These are phyloP conservation scores for Oehlia diaphana DNA, from an alignment of 192 early-diverging fungal genomes.

Conservation along the genomic window DNA sequence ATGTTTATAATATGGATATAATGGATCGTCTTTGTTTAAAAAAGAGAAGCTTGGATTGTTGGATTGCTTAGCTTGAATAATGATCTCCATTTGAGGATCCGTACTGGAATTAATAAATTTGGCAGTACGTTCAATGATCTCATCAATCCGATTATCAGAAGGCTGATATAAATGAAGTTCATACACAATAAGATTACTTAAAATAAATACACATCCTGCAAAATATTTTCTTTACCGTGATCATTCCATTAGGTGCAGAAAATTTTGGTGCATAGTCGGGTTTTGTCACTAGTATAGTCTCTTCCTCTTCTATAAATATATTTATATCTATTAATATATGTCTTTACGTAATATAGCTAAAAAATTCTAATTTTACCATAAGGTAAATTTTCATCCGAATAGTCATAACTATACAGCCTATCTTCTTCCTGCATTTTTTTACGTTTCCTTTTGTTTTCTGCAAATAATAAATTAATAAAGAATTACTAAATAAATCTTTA, in stretches of 20 bases:
- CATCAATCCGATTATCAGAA: slow-evolving; percentile 52
- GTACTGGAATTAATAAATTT: slow-evolving; percentile 59
- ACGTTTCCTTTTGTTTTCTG: slow-evolving; percentile 37
- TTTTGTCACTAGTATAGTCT: slow-evolving; percentile 23
- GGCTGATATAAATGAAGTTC: slow-evolving; percentile 42
- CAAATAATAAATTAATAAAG: no score
- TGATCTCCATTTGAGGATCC: slow-evolving; percentile 66
- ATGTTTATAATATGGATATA: slow-evolving; percentile 76
- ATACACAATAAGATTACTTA: background rate
- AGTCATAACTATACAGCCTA: slow-evolving; percentile 30
- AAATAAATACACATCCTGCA: background rate
- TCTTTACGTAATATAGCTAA: background rate
- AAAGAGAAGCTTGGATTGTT: slow-evolving; percentile 74
- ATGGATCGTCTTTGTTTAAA: slow-evolving; percentile 50
- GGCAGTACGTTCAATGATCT: slow-evolving; percentile 72
- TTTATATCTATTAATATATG: slow-evolving; percentile 18
- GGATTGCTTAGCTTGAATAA: slow-evolving; percentile 72
- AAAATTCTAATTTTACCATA: slow-evolving; percentile 2
- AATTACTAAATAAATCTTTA: background rate
- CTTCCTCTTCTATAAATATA: slow-evolving; percentile 29
- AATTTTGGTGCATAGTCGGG: slow-evolving; percentile 40
- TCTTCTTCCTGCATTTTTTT: slow-evolving; percentile 30
- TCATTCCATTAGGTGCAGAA: slow-evolving; percentile 51
- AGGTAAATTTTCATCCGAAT: slow-evolving; percentile 25
- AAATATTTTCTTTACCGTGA: slow-evolving; percentile 36